A percentile compares a stretch with the other conserved stretches of the same genome.
Evolutionary conservation across 768 basidiomycete species (phyloP).

Genomic region (Asterophora parasitica): DNA sequence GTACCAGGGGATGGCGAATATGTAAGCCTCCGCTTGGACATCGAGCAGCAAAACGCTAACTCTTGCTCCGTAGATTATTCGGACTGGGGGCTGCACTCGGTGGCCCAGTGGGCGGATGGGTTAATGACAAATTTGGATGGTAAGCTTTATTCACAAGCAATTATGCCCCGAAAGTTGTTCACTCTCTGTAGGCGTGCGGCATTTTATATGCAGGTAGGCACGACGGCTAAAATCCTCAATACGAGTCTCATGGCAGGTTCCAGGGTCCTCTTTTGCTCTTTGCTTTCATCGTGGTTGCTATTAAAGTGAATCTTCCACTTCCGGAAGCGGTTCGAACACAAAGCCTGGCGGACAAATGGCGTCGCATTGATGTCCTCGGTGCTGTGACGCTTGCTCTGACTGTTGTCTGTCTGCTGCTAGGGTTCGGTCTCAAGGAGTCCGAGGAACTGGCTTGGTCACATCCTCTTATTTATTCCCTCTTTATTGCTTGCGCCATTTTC

Average conservation of each 20-base stretch:
- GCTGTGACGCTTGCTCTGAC: constrained; percentile 72
- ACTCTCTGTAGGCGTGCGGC: constrained; percentile 63
- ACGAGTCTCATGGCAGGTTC: constrained; percentile 10
- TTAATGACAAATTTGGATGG: constrained; percentile 86
- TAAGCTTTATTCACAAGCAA: constrained; percentile 31
- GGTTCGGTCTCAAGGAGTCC: constrained; percentile 71
- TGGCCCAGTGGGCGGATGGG: constrained; percentile 79
- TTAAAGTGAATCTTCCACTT: constrained; percentile 75
- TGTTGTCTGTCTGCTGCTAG: constrained; percentile 69
- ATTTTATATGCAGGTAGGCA: constrained; percentile 76
- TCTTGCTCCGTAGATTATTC: constrained; percentile 50
- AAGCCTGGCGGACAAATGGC: constrained; percentile 55
- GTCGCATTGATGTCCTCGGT: constrained; percentile 82
- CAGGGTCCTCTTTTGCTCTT: constrained; percentile 76
- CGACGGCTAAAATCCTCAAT: background rate
- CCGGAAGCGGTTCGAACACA: constrained; percentile 63
- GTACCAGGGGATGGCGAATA: constrained; percentile 88
- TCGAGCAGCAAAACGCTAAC: background rate
- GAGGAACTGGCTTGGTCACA: constrained; percentile 76
- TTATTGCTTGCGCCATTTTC: constrained; percentile 52
- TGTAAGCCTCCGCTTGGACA: constrained; percentile 45
- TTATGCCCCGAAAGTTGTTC: constrained; percentile 2
- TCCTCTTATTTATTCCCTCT: constrained; percentile 64
- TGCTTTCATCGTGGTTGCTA: constrained; percentile 63
- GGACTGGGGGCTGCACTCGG: constrained; percentile 81